A percentile compares a stretch with the other conserved stretches of the same genome.
Evolutionary conservation across 768 basidiomycete species (phyloP).

Genomic region (Russula dissimulans): DNA sequence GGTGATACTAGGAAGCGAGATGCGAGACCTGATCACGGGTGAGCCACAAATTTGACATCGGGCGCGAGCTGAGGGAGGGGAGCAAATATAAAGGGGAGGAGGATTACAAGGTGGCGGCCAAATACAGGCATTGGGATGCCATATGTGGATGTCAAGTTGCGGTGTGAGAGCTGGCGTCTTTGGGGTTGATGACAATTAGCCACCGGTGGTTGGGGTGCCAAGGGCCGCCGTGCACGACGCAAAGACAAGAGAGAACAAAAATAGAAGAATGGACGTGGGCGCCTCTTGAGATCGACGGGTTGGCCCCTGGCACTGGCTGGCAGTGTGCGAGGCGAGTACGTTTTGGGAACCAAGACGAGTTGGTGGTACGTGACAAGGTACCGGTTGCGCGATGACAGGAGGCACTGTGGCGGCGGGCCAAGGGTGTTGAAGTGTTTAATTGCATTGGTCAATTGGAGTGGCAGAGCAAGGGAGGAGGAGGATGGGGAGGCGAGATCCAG

Average conservation of each 20-base stretch:
- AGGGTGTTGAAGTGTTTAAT: too few relatives aligned
- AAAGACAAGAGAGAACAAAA: not conserved
- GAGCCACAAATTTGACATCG: not conserved
- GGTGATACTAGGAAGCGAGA: not conserved
- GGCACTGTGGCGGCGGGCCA: too few relatives aligned
- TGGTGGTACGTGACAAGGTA: too few relatives aligned
- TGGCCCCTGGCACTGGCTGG: not conserved
- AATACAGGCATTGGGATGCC: conserved; percentile 5
- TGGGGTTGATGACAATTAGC: not conserved
- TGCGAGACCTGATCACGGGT: not conserved
- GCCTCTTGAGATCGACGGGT: not conserved
- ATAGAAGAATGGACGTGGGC: not conserved
- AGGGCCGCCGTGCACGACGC: not conserved
- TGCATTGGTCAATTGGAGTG: too few relatives aligned
- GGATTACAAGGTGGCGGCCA: not conserved
- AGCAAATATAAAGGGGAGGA: not conserved
- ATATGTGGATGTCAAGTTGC: not conserved
- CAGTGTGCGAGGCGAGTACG: too few relatives aligned
- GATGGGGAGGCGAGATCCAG: conserved; percentile 2
- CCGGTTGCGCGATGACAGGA: too few relatives aligned
- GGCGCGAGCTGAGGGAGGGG: not conserved
- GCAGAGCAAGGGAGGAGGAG: too few relatives aligned
- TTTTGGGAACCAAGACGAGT: too few relatives aligned
- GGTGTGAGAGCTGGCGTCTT: not conserved
- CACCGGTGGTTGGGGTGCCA: not conserved